phyloP scores from a whole-genome alignment of 805 yeast genomes.

The Debaryomyces maramus region DNA sequence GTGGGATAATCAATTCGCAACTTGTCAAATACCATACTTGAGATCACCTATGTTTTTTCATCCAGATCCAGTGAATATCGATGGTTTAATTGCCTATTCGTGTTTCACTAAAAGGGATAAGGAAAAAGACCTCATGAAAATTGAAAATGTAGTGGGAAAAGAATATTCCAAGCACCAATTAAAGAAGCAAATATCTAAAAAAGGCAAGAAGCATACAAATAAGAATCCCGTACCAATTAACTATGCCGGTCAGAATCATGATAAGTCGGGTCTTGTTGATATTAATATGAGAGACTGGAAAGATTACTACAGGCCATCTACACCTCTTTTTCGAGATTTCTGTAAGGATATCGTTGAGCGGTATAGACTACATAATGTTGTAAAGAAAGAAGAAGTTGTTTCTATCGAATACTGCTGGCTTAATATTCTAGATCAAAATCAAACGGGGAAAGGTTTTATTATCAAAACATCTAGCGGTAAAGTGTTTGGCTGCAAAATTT shows the following conservation, averaged over 20 bases:
- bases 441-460: constrained; percentile 31
- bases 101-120: constrained; percentile 28
- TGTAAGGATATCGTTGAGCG: constrained; percentile 35
- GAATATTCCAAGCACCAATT: constrained; percentile 45
- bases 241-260: constrained; percentile 19
- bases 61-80: constrained; percentile 45
- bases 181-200: constrained; percentile 27
- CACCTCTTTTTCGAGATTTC: constrained; percentile 38
- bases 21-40: constrained; percentile 42
- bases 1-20: constrained; percentile 44
- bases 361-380: constrained; percentile 28
- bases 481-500: constrained; percentile 31
- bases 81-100: constrained; percentile 44
- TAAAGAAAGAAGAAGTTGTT: constrained; percentile 34
- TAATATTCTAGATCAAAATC: constrained; percentile 20
- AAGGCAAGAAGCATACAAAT: constrained; percentile 8
- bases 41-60: constrained; percentile 52
- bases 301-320: constrained; percentile 46
- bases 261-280: constrained; percentile 37
- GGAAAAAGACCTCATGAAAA: constrained; percentile 36
- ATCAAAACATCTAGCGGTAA: constrained; percentile 31
- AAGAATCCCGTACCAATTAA: constrained; percentile 18
- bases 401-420: constrained; percentile 30
- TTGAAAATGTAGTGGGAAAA: constrained; percentile 43
- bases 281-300: constrained; percentile 45